phyloP scores from a whole-genome alignment of 768 basidiomycete species.

The Amylocystis lapponica region DNA sequence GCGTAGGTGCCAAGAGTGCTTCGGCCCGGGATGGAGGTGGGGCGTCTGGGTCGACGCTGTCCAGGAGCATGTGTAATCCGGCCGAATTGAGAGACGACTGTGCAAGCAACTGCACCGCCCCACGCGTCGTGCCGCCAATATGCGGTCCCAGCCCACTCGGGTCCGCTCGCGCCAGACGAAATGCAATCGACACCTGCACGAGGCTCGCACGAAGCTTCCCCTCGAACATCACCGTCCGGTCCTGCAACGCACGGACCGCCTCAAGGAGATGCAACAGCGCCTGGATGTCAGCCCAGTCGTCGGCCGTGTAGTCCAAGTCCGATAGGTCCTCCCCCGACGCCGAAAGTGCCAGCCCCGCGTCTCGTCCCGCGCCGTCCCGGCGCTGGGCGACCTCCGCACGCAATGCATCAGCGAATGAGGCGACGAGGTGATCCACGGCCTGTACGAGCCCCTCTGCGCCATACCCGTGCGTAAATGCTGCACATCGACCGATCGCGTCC shows the following conservation, averaged over 20 bases:
- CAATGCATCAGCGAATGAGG: conserved; percentile 63
- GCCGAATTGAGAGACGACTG: conserved; percentile 83
- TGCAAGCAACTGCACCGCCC: conserved; percentile 67
- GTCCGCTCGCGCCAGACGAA: conserved; percentile 52
- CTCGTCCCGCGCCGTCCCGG: conserved; percentile 12
- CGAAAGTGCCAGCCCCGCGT: conserved; percentile 25
- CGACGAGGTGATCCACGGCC: conserved; percentile 67
- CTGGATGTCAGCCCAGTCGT: conserved; percentile 90
- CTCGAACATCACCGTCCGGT: conserved; percentile 68
- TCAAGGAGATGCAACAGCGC: conserved; percentile 75
- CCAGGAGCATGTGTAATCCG: conserved; percentile 62
- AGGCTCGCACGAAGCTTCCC: conserved; percentile 55
- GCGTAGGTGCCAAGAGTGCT: conserved; percentile 12
- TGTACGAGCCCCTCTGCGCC: conserved; percentile 68
- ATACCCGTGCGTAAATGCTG: conserved; percentile 85
- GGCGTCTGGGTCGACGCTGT: conserved; percentile 41
- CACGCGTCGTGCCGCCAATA: conserved; percentile 55
- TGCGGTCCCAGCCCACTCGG: conserved; percentile 39
- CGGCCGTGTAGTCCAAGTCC: conserved; percentile 75
- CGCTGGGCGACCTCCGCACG: conserved; percentile 42
- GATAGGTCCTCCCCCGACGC: conserved; percentile 55
- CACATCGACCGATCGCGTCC: conserved; percentile 70
- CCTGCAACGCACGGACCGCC: conserved; percentile 67
- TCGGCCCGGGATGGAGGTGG: conserved; percentile 11
- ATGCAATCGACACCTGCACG: conserved; percentile 49